Percentiles rank a stretch among this genome's conserved stretches.
phyloP scores from a whole-genome alignment of 352 stramenopile species.

The Thalassiosira mediterranea region DNA sequence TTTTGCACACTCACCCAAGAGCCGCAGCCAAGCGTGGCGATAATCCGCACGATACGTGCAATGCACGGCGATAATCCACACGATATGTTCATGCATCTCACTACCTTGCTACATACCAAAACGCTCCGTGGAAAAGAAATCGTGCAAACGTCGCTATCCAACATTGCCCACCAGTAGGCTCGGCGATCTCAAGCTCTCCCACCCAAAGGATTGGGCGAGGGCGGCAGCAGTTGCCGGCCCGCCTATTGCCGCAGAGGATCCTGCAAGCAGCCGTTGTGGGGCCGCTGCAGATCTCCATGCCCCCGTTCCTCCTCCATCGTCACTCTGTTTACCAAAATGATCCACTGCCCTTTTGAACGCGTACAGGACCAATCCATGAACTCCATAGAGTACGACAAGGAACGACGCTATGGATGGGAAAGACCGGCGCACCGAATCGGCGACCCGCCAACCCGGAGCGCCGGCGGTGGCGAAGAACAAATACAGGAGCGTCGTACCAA shows the following conservation, averaged over 20 bases:
- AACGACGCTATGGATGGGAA: constrained; percentile 66
- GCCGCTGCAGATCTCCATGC: constrained; percentile 34
- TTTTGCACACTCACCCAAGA: too few species aligned
- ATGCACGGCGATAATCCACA: too few species aligned
- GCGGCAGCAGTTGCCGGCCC: constrained; percentile 78
- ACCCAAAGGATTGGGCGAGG: constrained; percentile 67
- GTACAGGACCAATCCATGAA: constrained; percentile 65
- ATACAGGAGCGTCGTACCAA: constrained; percentile 73
- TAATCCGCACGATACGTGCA: too few species aligned
- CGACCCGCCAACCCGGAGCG: constrained; percentile 68
- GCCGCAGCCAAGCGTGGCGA: too few species aligned
- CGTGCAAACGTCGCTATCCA: constrained; percentile 80
- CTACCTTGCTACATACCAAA: too few species aligned
- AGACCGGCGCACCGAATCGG: constrained; percentile 64
- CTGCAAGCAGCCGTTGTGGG: constrained; percentile 68
- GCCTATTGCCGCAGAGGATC: constrained; percentile 79
- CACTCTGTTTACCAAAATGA: background rate
- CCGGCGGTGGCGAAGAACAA: constrained; percentile 82
- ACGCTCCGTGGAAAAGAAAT: constrained; percentile 56
- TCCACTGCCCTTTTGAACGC: constrained; percentile 34
- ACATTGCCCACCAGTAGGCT: constrained; percentile 79
- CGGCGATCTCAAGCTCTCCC: constrained; percentile 65
- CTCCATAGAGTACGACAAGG: constrained; percentile 67
- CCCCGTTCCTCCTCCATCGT: constrained; percentile 9
- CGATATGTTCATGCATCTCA: too few species aligned